These are phyloP conservation scores for Ustilago bromivora DNA, from an alignment of 1,284 basidiomycete species.

Conservation along the genomic window DNA sequence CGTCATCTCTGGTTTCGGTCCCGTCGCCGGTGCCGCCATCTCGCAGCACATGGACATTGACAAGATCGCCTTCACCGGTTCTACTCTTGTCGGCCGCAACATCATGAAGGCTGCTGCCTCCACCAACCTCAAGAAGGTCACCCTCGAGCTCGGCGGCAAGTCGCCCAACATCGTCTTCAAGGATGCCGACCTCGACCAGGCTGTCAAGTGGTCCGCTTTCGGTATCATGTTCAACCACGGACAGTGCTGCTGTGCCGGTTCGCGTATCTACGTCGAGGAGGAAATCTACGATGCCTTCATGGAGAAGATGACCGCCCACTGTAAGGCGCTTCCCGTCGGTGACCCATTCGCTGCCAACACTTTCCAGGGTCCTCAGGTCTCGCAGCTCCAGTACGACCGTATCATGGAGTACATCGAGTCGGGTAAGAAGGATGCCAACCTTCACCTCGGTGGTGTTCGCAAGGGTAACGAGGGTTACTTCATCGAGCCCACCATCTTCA, in stretches of 20 bases:
- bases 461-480: constrained; percentile 76
- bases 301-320: constrained; percentile 75
- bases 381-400: constrained; percentile 82
- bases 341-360: constrained; percentile 81
- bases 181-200: constrained; percentile 72
- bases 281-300: constrained; percentile 77
- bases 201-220: constrained; percentile 77
- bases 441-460: constrained; percentile 79
- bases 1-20: constrained; percentile 84
- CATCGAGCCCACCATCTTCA: constrained; percentile 73
- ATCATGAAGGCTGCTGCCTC: constrained; percentile 86
- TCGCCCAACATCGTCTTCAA: constrained; percentile 86
- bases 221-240: constrained; percentile 79
- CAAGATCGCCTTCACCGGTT: constrained; percentile 76
- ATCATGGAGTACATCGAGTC: constrained; percentile 89
- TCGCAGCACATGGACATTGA: constrained; percentile 77
- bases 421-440: constrained; percentile 81
- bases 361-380: constrained; percentile 90
- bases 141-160: constrained; percentile 84
- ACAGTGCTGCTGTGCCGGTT: constrained; percentile 76
- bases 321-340: constrained; percentile 76
- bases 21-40: constrained; percentile 79
- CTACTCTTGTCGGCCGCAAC: constrained; percentile 77
- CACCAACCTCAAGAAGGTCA: constrained; percentile 85
- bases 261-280: constrained; percentile 81